Evolutionary conservation across 371 early-diverging fungal genomes (phyloP).

Genomic region (Capillidium heterosporum): DNA sequence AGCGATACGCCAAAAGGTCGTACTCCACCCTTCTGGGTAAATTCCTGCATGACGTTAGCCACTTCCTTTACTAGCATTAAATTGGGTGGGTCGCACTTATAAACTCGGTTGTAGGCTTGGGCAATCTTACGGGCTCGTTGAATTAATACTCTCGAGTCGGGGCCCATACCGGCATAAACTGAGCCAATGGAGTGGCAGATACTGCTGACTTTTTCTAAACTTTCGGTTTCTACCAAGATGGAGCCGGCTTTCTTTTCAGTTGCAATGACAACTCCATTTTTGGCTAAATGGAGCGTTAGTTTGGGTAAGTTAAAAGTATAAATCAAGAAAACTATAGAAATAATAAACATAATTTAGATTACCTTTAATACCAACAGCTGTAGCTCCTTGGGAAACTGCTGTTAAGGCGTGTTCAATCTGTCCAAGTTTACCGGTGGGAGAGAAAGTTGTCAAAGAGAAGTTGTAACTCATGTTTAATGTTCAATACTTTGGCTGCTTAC

Average conservation of each 20-base stretch:
- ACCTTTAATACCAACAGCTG: constrained; percentile 96
- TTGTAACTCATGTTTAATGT: constrained; percentile 1
- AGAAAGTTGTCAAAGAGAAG: constrained; percentile 98
- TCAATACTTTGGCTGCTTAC: background rate
- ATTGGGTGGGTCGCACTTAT: constrained; percentile 87
- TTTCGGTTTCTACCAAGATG: constrained; percentile 78
- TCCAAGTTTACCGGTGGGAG: constrained; percentile 97
- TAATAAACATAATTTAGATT: constrained; percentile 2
- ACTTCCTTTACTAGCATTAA: constrained; percentile 89
- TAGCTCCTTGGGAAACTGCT: constrained; percentile 88
- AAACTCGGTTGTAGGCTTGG: constrained; percentile 84
- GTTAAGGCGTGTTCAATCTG: constrained; percentile 98
- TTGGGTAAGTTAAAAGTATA: background rate
- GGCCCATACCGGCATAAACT: constrained; percentile 97
- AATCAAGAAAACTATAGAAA: background rate
- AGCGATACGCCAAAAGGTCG: constrained; percentile 98
- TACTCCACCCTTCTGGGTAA: constrained; percentile 97
- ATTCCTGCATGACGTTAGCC: constrained; percentile 95
- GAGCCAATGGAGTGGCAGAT: constrained; percentile 88
- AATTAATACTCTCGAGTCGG: constrained; percentile 89
- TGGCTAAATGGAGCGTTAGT: constrained; percentile 29
- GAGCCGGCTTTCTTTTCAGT: constrained; percentile 93
- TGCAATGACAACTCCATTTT: constrained; percentile 94
- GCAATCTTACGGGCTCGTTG: constrained; percentile 90
- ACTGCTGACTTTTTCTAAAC: constrained; percentile 72